Conservation (phyloP, 352 stramenopile species). For the Saprolegnia diclina region DNA sequence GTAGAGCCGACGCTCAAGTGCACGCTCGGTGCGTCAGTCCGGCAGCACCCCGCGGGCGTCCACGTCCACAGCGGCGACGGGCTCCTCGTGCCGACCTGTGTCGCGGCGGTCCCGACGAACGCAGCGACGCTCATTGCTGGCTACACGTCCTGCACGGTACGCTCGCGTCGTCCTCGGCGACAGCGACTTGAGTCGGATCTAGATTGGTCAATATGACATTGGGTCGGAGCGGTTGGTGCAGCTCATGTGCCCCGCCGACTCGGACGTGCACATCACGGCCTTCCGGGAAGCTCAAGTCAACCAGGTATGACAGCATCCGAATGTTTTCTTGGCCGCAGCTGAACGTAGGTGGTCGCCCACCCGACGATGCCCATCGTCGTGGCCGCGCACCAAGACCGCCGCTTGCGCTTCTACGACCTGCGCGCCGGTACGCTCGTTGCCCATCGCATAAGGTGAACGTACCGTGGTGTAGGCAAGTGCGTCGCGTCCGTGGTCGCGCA, state of each 20-base stretch:
- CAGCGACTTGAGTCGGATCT: neutral
- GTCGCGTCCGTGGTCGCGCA: conserved; percentile 69
- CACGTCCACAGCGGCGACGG: conserved; percentile 19
- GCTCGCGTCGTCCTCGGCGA: neutral
- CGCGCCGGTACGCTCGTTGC: conserved; percentile 41
- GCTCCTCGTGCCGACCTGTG: conserved; percentile 24
- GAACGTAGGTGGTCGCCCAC: conserved; percentile 61
- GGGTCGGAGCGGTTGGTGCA: conserved; percentile 63
- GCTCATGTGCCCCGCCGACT: conserved; percentile 55
- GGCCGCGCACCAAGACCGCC: conserved; percentile 72
- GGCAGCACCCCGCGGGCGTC: conserved; percentile 20
- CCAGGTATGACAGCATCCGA: no score
- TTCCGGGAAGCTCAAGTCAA: conserved; percentile 68
- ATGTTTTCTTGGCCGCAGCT: no score
- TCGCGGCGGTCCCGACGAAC: conserved; percentile 22
- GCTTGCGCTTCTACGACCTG: conserved; percentile 85
- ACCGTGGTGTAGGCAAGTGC: conserved; percentile 47
- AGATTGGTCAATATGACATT: conserved; percentile 28
- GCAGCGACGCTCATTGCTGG: conserved; percentile 21
- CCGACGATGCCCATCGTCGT: conserved; percentile 80
- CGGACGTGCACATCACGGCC: conserved; percentile 51
- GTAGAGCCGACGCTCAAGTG: conserved; percentile 71
- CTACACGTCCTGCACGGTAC: conserved; percentile 27
- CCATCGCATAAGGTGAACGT: neutral
- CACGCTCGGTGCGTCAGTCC: conserved; percentile 38